These are phyloP conservation scores for Macrolepiota dolichaula DNA, from an alignment of 768 basidiomycete genomes.

Conservation along the genomic window DNA sequence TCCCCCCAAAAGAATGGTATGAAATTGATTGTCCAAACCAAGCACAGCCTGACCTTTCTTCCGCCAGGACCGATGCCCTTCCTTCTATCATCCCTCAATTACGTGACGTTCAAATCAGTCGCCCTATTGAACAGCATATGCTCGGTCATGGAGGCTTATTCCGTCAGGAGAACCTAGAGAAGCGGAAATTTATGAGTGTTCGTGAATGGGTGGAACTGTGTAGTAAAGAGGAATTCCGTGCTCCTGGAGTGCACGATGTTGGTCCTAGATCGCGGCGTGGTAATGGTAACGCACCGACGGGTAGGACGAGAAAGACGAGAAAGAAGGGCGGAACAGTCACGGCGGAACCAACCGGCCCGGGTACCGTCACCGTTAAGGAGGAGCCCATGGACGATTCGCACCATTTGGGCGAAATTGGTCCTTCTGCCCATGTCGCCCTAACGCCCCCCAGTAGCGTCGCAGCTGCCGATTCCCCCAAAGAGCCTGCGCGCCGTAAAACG, in stretches of 20 bases:
- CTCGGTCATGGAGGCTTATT: conserved; percentile 83
- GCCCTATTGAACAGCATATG: conserved; percentile 94
- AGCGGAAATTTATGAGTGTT: conserved; percentile 76
- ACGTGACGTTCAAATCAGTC: conserved; percentile 70
- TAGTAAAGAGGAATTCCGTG: conserved; percentile 63
- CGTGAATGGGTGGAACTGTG: conserved; percentile 87
- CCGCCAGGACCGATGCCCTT: conserved; percentile 60
- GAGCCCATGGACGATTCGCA: conserved; percentile 40
- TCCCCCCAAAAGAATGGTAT: conserved; percentile 93
- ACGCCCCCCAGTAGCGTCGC: conserved; percentile 38
- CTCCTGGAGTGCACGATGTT: conserved; percentile 70
- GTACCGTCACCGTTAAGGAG: conserved; percentile 39
- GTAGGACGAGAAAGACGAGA: conserved; percentile 35
- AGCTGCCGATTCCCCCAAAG: conserved; percentile 23
- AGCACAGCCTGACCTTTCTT: conserved; percentile 21
- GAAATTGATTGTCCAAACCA: conserved; percentile 25
- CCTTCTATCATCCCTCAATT: conserved; percentile 74
- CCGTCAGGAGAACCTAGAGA: conserved; percentile 88
- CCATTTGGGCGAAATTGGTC: conserved; percentile 18
- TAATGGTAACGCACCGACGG: conserved; percentile 26
- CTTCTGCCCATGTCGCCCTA: conserved; percentile 20
- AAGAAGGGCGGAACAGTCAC: conserved; percentile 36
- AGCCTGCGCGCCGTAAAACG: neutral
- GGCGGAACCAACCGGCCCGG: conserved; percentile 43
- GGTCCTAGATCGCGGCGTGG: conserved; percentile 45